Evolutionary conservation across 1,139 yeast species (phyloP).

Genomic region (Lodderomyces oxycetoniae): DNA sequence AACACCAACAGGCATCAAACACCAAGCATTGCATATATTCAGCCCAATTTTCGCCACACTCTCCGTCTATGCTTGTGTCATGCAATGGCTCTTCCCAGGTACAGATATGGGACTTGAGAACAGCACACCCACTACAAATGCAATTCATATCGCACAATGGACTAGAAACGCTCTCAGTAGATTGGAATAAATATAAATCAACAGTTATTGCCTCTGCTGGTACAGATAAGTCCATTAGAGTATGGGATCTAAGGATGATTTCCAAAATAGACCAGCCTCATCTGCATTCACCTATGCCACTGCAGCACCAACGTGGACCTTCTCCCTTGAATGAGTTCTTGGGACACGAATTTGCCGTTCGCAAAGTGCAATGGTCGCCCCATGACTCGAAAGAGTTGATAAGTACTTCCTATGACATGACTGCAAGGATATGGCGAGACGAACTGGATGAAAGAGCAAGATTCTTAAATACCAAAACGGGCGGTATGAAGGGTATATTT

Average conservation of each 20-base stretch:
- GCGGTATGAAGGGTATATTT: constrained; percentile 55
- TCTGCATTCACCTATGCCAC: constrained; percentile 36
- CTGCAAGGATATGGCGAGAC: constrained; percentile 82
- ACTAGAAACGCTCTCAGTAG: constrained; percentile 73
- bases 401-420: constrained; percentile 88
- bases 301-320: constrained; percentile 50
- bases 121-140: constrained; percentile 55
- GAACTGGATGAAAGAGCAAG: constrained; percentile 52
- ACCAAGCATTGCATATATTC: constrained; percentile 63
- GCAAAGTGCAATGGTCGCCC: constrained; percentile 85
- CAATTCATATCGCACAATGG: constrained; percentile 74
- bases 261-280: constrained; percentile 36
- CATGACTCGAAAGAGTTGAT: constrained; percentile 68
- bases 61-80: constrained; percentile 63
- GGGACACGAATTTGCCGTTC: constrained; percentile 88
- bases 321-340: constrained; percentile 72
- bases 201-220: constrained; percentile 82
- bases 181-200: constrained; percentile 86
- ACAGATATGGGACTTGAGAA: constrained; percentile 81
- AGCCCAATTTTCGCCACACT: constrained; percentile 83
- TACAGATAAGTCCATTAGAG: constrained; percentile 74
- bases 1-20: constrained; percentile 22
- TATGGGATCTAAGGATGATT: constrained; percentile 86
- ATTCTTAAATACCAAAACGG: constrained; percentile 31
- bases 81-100: constrained; percentile 78